Conservation (phyloP, 2,329 filamentous ascomycete species). For the Exophiala phaeomuriformis region DNA sequence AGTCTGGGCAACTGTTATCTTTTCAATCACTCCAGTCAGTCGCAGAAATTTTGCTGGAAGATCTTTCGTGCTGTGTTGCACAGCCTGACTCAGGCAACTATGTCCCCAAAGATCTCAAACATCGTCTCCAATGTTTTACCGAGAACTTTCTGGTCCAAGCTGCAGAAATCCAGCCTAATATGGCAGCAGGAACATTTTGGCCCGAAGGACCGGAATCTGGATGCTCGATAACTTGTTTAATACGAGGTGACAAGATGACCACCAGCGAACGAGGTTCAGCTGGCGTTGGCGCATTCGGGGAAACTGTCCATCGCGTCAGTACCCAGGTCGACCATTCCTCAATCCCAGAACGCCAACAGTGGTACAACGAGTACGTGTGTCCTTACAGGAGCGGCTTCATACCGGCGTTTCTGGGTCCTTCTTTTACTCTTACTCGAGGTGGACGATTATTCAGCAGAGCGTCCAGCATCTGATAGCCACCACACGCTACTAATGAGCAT, state of each 20-base stretch:
- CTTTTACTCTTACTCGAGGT: not conserved
- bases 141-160: constrained; percentile 11
- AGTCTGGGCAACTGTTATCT: not conserved
- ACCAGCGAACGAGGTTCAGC: no score
- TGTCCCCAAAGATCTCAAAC: not conserved
- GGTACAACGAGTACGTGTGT: constrained; percentile 2
- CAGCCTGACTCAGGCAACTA: not conserved
- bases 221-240: not conserved
- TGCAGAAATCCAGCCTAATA: not conserved
- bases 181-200: constrained; percentile 7
- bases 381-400: constrained; percentile 5
- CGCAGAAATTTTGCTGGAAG: not conserved
- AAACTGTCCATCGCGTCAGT: no score
- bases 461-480: not conserved
- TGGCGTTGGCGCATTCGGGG: no score
- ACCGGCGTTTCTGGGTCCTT: not conserved
- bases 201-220: not conserved
- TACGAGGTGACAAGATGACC: no score
- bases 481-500: no score
- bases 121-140: not conserved
- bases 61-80: not conserved
- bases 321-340: not conserved
- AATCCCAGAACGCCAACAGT: not conserved
- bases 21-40: constrained; percentile 3
- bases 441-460: not conserved